Conservation (phyloP, 2,329 filamentous ascomycete species). For the Hirsutella minnesotensis region DNA sequence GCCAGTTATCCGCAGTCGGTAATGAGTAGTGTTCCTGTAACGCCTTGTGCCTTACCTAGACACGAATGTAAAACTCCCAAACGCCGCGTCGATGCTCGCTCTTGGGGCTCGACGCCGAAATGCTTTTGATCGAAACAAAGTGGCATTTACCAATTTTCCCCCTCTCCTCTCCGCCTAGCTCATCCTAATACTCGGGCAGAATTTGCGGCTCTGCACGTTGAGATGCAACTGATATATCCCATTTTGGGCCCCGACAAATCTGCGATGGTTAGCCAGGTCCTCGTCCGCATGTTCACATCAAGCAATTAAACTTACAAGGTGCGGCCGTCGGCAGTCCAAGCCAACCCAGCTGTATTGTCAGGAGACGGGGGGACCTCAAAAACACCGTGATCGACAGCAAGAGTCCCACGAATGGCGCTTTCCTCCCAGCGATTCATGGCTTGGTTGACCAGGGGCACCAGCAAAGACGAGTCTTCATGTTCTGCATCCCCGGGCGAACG, state of each 20-base stretch:
- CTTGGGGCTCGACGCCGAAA: neutral
- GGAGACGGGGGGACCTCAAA: constrained; percentile 33
- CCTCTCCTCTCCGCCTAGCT: constrained; percentile 23
- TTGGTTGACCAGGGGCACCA: constrained; percentile 25
- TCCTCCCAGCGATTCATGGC: constrained; percentile 26
- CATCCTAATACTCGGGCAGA: constrained; percentile 41
- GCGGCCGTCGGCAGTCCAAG: constrained; percentile 50
- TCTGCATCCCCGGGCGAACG: constrained; percentile 18
- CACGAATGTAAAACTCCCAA: neutral
- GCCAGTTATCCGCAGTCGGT: neutral
- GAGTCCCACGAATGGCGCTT: constrained; percentile 19
- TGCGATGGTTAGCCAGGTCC: constrained; percentile 15
- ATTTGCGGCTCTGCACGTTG: constrained; percentile 49
- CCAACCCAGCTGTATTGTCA: constrained; percentile 48
- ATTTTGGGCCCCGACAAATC: constrained; percentile 54
- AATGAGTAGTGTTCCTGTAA: neutral
- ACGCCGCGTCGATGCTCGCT: constrained; percentile 1
- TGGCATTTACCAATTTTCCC: neutral
- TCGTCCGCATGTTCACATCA: neutral
- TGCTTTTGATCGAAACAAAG: neutral
- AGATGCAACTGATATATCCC: constrained; percentile 67
- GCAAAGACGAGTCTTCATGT: constrained; percentile 22
- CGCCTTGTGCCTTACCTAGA: neutral
- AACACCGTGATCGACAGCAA: constrained; percentile 24
- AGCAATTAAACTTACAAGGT: constrained; percentile 38